phyloP scores from a whole-genome alignment of 1,139 yeast species.

The Saccharomyces hybrid region DNA sequence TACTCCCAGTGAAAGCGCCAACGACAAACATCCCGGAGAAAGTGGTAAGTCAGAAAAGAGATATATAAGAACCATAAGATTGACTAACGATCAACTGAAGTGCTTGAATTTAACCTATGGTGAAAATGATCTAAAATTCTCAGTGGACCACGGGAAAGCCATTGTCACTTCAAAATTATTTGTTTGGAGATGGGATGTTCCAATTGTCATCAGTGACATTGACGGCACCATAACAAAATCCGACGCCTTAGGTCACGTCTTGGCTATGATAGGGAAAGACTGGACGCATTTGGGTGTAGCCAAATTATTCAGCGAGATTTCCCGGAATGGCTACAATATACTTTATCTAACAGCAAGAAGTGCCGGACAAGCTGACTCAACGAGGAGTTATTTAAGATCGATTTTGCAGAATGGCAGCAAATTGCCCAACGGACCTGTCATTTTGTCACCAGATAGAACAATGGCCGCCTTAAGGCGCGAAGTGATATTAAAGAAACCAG shows the following conservation, averaged over 20 bases:
- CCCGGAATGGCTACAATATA: slow-evolving; percentile 82
- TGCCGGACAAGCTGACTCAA: slow-evolving; percentile 92
- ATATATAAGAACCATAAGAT: slow-evolving; percentile 79
- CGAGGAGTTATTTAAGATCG: slow-evolving; percentile 74
- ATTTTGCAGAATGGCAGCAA: slow-evolving; percentile 67
- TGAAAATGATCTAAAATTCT: slow-evolving; percentile 67
- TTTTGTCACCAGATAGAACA: slow-evolving; percentile 90
- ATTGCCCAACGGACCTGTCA: slow-evolving; percentile 89
- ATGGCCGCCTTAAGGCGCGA: slow-evolving; percentile 92
- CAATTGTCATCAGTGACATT: slow-evolving; percentile 92
- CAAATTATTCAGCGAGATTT: slow-evolving; percentile 75
- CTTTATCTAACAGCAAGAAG: slow-evolving; percentile 91
- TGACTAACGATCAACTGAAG: slow-evolving; percentile 84
- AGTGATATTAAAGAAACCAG: slow-evolving; percentile 90
- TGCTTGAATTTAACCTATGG: slow-evolving; percentile 71
- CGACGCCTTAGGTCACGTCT: slow-evolving; percentile 94
- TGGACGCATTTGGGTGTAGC: slow-evolving; percentile 99
- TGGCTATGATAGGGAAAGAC: slow-evolving; percentile 89
- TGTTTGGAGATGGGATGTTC: slow-evolving; percentile 78
- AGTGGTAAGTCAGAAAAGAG: slow-evolving; percentile 14
- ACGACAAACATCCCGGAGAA: slow-evolving; percentile 6
- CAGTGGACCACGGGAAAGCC: slow-evolving; percentile 77
- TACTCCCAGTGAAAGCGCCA: slow-evolving; percentile 4
- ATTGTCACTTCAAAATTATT: slow-evolving; percentile 65
- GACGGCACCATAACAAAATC: slow-evolving; percentile 98